phyloP scores from a whole-genome alignment of 768 basidiomycete species.

The Boletus barrowsii region DNA sequence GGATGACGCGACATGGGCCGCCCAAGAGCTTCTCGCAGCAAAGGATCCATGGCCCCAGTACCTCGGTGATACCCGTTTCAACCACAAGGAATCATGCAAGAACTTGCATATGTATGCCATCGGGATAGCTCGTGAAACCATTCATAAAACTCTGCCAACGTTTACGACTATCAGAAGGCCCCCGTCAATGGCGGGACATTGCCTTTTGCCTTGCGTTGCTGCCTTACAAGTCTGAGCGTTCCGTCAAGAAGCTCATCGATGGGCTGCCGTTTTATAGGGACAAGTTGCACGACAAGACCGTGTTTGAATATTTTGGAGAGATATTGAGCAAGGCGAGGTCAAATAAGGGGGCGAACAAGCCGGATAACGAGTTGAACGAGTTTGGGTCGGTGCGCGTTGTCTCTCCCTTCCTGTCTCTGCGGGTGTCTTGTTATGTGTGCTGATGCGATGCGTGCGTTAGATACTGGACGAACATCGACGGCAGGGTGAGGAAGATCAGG shows the following conservation, averaged over 20 bases:
- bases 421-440: not conserved
- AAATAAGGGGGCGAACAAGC: slow-evolving; percentile 90
- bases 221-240: slow-evolving; percentile 95
- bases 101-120: not conserved
- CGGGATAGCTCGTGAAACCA: not conserved
- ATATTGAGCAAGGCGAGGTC: slow-evolving; percentile 89
- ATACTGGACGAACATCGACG: slow-evolving; percentile 79
- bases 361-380: slow-evolving; percentile 90
- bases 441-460: slow-evolving; percentile 35
- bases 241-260: slow-evolving; percentile 94
- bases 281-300: slow-evolving; percentile 85
- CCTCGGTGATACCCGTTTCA: not conserved
- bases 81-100: not conserved
- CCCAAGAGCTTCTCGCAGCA: not conserved
- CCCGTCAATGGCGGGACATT: slow-evolving; percentile 96
- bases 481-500: slow-evolving; percentile 91
- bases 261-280: slow-evolving; percentile 91
- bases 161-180: slow-evolving; percentile 83
- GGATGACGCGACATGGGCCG: not conserved
- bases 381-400: slow-evolving; percentile 69
- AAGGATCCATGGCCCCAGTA: not conserved
- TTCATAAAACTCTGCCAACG: slow-evolving; percentile 93
- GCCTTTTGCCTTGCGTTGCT: slow-evolving; percentile 92
- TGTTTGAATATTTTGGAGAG: slow-evolving; percentile 80
- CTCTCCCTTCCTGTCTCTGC: not conserved